Evolutionary conservation across 805 yeast species (phyloP).

Genomic region (Metschnikowia drakensbergensis): DNA sequence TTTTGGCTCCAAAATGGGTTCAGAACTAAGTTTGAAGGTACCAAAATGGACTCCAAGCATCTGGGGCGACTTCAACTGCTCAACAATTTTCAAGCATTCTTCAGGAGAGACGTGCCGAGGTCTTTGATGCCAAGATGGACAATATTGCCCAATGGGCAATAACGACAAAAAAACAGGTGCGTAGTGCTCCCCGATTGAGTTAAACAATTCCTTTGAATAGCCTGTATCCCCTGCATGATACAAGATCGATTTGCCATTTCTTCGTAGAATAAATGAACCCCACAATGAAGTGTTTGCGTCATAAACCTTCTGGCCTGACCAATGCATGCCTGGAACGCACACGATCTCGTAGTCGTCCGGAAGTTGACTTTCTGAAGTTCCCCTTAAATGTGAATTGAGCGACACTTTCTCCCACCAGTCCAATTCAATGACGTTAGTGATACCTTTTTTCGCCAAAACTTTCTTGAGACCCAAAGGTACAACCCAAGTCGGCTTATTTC

Average conservation of each 20-base stretch:
- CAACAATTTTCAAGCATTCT: conserved; percentile 68
- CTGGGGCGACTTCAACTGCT: conserved; percentile 54
- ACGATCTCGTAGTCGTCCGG: conserved; percentile 67
- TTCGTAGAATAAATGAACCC: conserved; percentile 78
- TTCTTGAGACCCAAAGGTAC: conserved; percentile 78
- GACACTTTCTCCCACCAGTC: conserved; percentile 80
- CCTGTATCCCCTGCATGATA: conserved; percentile 98
- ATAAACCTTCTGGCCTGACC: conserved; percentile 84
- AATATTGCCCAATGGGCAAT: conserved; percentile 92
- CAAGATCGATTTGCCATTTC: conserved; percentile 64
- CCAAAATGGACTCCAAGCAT: conserved; percentile 96
- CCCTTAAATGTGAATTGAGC: conserved; percentile 37
- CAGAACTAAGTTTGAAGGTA: conserved; percentile 85
- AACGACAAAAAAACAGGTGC: conserved; percentile 61
- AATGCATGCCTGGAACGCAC: conserved; percentile 93
- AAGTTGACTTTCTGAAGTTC: conserved; percentile 16
- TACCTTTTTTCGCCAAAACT: conserved; percentile 55
- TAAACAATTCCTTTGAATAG: conserved; percentile 69
- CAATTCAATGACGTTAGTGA: conserved; percentile 65
- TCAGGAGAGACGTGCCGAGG: conserved; percentile 84
- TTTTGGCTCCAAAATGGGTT: conserved; percentile 83
- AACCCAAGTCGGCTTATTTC: conserved; percentile 70
- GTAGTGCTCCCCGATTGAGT: conserved; percentile 56
- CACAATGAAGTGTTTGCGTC: conserved; percentile 82
- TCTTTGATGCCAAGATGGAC: conserved; percentile 90